Evolutionary conservation across 2,329 filamentous ascomycete genomes (phyloP).

Genomic region (Stylonectria norvegica): DNA sequence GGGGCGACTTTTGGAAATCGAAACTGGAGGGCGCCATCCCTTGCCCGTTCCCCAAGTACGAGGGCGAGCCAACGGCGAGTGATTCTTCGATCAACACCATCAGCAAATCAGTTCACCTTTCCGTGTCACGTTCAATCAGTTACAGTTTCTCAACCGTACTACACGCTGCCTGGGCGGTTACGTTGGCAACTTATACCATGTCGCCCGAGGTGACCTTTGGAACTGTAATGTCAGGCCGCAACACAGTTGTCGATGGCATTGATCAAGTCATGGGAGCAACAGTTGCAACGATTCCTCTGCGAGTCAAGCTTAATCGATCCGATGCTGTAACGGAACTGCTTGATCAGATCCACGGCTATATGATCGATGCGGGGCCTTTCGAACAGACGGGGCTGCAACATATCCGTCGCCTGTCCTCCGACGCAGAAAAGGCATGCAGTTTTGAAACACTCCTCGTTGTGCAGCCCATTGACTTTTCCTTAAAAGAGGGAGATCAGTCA

Average conservation of each 20-base stretch:
- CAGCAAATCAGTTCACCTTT: not conserved
- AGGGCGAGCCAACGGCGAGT: no score
- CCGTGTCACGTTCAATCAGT: not conserved
- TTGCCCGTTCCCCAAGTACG: not conserved
- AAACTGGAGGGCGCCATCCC: not conserved
- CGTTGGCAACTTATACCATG: not conserved
- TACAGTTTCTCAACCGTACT: not conserved
- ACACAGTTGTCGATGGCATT: not conserved
- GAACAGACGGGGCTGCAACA: conserved; percentile 16
- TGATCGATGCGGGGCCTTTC: not conserved
- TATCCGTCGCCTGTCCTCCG: not conserved
- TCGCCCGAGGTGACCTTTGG: not conserved
- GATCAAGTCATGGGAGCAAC: not conserved
- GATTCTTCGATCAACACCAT: not conserved
- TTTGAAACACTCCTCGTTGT: not conserved
- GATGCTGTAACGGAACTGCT: not conserved
- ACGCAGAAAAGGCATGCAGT: not conserved
- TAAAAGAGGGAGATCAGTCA: no score
- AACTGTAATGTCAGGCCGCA: not conserved
- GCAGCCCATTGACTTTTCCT: no score
- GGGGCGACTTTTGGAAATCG: not conserved
- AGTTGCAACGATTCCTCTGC: conserved; percentile 1
- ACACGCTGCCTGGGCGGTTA: not conserved
- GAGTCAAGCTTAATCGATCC: not conserved
- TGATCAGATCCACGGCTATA: not conserved